These are phyloP conservation scores for Carex arenaria DNA, from an alignment of 202 grass and related monocot species.

Conservation along the genomic window DNA sequence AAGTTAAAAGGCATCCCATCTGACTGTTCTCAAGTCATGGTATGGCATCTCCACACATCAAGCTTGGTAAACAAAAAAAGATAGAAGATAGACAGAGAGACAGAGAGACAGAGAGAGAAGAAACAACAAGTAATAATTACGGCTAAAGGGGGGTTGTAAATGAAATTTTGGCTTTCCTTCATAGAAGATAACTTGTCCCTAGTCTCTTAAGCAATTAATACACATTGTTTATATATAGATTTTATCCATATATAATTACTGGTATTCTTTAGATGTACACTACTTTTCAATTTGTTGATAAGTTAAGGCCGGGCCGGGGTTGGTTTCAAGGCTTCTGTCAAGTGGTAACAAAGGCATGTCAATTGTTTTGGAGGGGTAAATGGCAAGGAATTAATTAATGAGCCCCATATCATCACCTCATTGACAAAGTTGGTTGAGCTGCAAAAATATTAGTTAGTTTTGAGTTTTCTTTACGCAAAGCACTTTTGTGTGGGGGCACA, in stretches of 20 bases:
- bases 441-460: slow-evolving; percentile 12
- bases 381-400: neutral
- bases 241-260: neutral
- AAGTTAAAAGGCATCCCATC: slow-evolving; percentile 64
- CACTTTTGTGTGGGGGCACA: neutral
- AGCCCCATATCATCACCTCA: neutral
- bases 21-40: slow-evolving; percentile 66
- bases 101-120: neutral
- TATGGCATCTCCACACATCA: slow-evolving; percentile 38
- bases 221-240: slow-evolving; percentile 29
- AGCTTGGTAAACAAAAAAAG: slow-evolving; percentile 15
- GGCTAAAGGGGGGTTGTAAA: slow-evolving; percentile 18
- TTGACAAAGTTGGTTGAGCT: neutral
- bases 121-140: slow-evolving; percentile 8
- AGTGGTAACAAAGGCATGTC: slow-evolving; percentile 23
- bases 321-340: slow-evolving; percentile 17
- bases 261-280: slow-evolving; percentile 14
- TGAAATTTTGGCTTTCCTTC: slow-evolving; percentile 31
- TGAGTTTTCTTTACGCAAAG: neutral
- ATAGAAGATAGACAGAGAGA: slow-evolving; percentile 9
- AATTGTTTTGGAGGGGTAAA: neutral
- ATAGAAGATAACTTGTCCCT: slow-evolving; percentile 16
- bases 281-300: slow-evolving; percentile 13
- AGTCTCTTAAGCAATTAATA: slow-evolving; percentile 6
- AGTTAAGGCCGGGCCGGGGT: neutral